phyloP scores from a whole-genome alignment of 192 early-diverging fungal genomes.

The Umbelopsis vinacea region DNA sequence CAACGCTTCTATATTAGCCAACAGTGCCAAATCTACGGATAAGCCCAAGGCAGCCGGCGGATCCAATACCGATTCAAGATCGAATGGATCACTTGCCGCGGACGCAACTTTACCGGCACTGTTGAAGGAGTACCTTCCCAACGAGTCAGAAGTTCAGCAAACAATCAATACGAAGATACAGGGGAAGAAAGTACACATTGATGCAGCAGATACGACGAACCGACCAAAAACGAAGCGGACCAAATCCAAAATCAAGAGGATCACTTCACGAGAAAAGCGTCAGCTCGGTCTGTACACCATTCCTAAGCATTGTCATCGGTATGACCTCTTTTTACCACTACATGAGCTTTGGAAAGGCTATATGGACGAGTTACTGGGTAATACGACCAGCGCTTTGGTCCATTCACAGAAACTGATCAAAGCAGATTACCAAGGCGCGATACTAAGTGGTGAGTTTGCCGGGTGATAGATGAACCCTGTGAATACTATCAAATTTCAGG shows the following conservation, averaged over 20 bases:
- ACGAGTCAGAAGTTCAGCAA: background rate
- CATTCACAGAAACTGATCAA: slow-evolving; percentile 65
- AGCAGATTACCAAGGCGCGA: slow-evolving; percentile 88
- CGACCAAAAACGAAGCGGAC: slow-evolving; percentile 31
- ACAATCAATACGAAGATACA: background rate
- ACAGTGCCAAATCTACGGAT: background rate
- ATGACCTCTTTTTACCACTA: slow-evolving; percentile 72
- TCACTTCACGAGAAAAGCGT: slow-evolving; percentile 71
- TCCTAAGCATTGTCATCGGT: slow-evolving; percentile 59
- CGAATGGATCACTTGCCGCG: background rate
- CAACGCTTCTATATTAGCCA: background rate
- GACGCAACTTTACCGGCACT: background rate
- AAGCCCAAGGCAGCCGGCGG: background rate
- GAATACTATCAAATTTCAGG: background rate
- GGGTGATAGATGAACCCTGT: background rate
- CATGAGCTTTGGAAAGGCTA: slow-evolving; percentile 80
- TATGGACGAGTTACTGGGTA: slow-evolving; percentile 66
- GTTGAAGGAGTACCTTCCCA: slow-evolving; percentile 1
- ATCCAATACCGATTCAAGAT: background rate
- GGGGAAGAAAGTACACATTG: slow-evolving; percentile 2
- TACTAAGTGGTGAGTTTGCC: slow-evolving; percentile 61
- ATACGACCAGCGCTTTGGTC: slow-evolving; percentile 18
- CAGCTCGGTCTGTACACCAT: slow-evolving; percentile 65
- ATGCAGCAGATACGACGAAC: slow-evolving; percentile 12
- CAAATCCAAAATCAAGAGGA: slow-evolving; percentile 49